Conservation (phyloP, 2,329 filamentous ascomycete species). For the Cladorrhinum sp. region DNA sequence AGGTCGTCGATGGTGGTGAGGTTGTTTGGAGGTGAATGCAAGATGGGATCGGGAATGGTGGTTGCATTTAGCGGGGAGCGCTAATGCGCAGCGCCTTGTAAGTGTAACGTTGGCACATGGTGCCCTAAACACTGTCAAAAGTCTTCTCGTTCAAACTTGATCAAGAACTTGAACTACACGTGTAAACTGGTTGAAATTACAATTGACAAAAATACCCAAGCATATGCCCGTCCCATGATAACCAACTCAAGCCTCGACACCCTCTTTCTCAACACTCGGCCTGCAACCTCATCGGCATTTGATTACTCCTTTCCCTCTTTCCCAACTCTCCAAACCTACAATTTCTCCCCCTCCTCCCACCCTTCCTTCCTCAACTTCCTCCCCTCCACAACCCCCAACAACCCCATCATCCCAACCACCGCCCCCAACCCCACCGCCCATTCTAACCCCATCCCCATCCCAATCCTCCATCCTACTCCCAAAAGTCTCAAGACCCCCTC, state of each 20-base stretch:
- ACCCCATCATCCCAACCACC: slow-evolving; percentile 3
- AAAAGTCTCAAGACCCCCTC: slow-evolving; percentile 20
- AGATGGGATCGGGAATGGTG: neutral
- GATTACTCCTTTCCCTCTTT: too few species aligned
- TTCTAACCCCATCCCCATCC: slow-evolving; percentile 20
- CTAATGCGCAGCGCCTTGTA: neutral
- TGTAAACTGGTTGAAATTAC: too few species aligned
- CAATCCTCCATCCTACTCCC: slow-evolving; percentile 18
- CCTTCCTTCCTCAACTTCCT: neutral
- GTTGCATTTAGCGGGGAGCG: neutral
- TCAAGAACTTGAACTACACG: too few species aligned
- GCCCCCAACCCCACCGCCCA: slow-evolving; percentile 5
- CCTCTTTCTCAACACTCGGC: too few species aligned
- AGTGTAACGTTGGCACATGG: slow-evolving; percentile 2
- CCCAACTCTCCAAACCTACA: neutral
- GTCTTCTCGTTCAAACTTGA: too few species aligned
- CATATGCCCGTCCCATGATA: too few species aligned
- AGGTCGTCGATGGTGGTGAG: neutral
- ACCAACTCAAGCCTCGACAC: too few species aligned
- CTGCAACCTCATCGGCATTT: too few species aligned
- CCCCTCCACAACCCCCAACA: neutral
- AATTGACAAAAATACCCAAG: too few species aligned
- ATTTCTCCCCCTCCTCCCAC: neutral
- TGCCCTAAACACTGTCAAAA: neutral
- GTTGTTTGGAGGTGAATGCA: neutral